phyloP scores from a whole-genome alignment of 192 early-diverging fungal genomes.

The Martensiomyces pterosporus region DNA sequence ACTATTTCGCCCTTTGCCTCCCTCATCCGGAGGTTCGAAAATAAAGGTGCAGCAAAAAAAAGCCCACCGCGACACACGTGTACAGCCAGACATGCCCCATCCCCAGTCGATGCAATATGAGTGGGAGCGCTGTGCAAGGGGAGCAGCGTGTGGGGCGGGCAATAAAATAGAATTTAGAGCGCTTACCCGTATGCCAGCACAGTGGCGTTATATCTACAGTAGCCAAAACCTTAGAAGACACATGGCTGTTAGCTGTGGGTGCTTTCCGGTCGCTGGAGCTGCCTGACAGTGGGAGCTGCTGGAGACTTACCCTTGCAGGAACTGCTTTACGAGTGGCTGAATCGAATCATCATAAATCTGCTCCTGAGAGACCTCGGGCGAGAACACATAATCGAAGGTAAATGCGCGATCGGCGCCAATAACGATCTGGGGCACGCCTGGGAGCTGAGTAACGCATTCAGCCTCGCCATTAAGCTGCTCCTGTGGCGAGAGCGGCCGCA shows the following conservation, averaged over 20 bases:
- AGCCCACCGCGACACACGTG: too few relatives aligned
- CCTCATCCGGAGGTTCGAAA: too few relatives aligned
- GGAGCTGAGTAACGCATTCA: slow-evolving; percentile 48
- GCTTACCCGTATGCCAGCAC: slow-evolving; percentile 88
- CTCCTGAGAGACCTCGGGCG: slow-evolving; percentile 59
- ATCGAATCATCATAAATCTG: slow-evolving; percentile 60
- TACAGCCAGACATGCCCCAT: too few relatives aligned
- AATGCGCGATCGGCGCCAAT: slow-evolving; percentile 53
- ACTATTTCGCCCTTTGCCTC: too few relatives aligned
- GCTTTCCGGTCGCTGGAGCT: too few relatives aligned
- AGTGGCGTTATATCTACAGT: slow-evolving; percentile 76
- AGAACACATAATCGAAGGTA: slow-evolving; percentile 74
- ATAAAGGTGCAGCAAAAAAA: background rate
- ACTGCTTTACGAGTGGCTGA: slow-evolving; percentile 51
- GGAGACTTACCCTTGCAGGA: slow-evolving; percentile 61
- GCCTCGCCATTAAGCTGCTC: slow-evolving; percentile 40
- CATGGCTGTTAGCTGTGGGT: background rate
- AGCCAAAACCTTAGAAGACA: too few relatives aligned
- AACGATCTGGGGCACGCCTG: slow-evolving; percentile 47
- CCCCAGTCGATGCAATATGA: too few relatives aligned
- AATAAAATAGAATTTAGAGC: background rate
- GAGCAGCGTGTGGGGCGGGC: too few relatives aligned
- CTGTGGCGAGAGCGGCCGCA: slow-evolving; percentile 43
- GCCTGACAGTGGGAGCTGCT: too few relatives aligned
- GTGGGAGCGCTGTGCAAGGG: too few relatives aligned